A percentile compares a stretch with the other conserved stretches of the same genome.
These are phyloP conservation scores for Claviceps fusiformis DNA, from an alignment of 2,329 filamentous ascomycete species.

Conservation along the genomic window DNA sequence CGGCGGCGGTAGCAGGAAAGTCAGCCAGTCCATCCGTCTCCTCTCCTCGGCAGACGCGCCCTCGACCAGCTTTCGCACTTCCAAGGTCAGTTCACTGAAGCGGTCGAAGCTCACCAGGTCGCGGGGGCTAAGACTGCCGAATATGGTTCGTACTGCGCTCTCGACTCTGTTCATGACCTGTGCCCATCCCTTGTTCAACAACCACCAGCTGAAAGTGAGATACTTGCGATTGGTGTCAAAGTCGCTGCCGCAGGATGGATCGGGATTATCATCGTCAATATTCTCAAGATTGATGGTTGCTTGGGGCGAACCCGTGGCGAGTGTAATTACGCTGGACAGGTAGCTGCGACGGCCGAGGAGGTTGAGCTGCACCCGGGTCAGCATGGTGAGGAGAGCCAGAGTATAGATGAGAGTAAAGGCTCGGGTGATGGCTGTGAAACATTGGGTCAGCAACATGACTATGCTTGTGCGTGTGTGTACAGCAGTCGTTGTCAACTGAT, in stretches of 20 bases:
- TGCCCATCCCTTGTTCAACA: slow-evolving; percentile 81
- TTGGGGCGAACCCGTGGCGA: slow-evolving; percentile 62
- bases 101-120: slow-evolving; percentile 74
- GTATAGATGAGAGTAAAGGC: slow-evolving; percentile 89
- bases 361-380: slow-evolving; percentile 93
- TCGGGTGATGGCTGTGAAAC: slow-evolving; percentile 58
- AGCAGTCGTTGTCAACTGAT: too few species aligned
- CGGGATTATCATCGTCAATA: slow-evolving; percentile 55
- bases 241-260: slow-evolving; percentile 77
- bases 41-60: slow-evolving; percentile 35
- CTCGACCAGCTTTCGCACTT: slow-evolving; percentile 77
- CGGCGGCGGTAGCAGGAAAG: slow-evolving; percentile 65
- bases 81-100: slow-evolving; percentile 66
- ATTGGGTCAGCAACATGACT: not conserved
- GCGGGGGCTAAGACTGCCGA: slow-evolving; percentile 75
- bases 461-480: not conserved
- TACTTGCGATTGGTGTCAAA: slow-evolving; percentile 94
- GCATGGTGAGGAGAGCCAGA: slow-evolving; percentile 72
- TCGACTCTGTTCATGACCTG: slow-evolving; percentile 72
- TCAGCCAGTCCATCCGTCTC: slow-evolving; percentile 54
- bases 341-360: slow-evolving; percentile 91
- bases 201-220: slow-evolving; percentile 95
- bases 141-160: slow-evolving; percentile 75
- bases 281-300: slow-evolving; percentile 83
- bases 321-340: slow-evolving; percentile 83